Base-by-base conservation (phyloP, 2,329 filamentous ascomycete genomes). In the Akanthomyces uredinophilus region DNA sequence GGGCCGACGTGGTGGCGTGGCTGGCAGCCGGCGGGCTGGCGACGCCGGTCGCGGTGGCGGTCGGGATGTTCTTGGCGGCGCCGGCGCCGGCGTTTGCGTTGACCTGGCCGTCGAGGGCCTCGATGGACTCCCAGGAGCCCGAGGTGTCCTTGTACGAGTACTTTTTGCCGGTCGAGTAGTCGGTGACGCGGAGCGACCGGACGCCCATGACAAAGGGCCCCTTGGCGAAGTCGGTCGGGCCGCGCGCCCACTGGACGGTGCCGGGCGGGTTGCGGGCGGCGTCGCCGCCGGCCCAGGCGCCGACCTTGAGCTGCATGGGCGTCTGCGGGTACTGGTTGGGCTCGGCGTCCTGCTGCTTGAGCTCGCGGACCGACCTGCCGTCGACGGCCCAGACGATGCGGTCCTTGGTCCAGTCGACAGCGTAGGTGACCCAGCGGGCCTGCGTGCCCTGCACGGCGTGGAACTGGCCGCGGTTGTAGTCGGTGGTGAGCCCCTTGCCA, bases 261-360 rank as follows among this genome's bases (percentile, higher is more conserved):
- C 95, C 95, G 16, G 82, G 74, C 1, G 87, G 71, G 74, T 98
- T 97, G 65, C 66, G 65, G 68, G 81, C 81, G 0, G 91, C 77
- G 74, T 98, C 95, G 68, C 95, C 95, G 70, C 92, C 95, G 59
- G 91, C 87, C 95, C 95, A 99, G 62, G 89, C 81, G 64, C 95
- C 95, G 69, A 98, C 87, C 76, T 94, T 96, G 77, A 98, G 79
- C 76, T 92, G 89, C 92, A 96, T 96, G 4, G 95, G 95, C 1
- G 92, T 92, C 78, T 99, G 95, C 8, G 95, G 95, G 72, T 96
- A 99, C 75, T 96, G 90, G 65, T 81, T 81, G 61, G 80, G 72
- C 64, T 88, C 84, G 64, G 93, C 90, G 58, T 90, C 87, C 55
- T 78, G 80, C 46, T 86, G 84, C 52, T 83, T 87, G 63, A 97